phyloP scores from a whole-genome alignment of 2,329 filamentous ascomycete genomes.

The Colletotrichum lentis region DNA sequence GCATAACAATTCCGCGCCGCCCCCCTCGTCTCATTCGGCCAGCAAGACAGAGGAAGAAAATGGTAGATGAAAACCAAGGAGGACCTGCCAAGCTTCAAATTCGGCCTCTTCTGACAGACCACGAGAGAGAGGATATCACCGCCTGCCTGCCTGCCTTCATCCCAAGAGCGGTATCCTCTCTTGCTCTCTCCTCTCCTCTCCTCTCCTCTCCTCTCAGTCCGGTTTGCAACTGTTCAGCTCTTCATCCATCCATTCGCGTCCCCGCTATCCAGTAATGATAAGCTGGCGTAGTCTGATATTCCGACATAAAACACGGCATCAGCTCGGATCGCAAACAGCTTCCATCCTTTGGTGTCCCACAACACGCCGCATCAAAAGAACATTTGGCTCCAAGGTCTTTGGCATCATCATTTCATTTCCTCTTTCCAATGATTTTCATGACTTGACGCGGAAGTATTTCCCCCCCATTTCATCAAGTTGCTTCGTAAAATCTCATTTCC shows the following conservation, averaged over 20 bases:
- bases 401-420: slow-evolving; percentile 13
- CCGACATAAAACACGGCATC: not conserved
- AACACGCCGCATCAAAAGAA: not conserved
- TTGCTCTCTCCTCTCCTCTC: not conserved
- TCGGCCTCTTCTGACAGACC: too few relatives aligned
- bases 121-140: too few relatives aligned
- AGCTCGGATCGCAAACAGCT: not conserved
- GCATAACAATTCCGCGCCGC: not conserved
- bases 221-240: too few relatives aligned
- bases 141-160: too few relatives aligned
- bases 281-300: not conserved
- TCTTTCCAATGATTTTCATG: slow-evolving; percentile 2
- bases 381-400: not conserved
- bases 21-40: not conserved
- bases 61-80: not conserved
- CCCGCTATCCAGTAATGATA: not conserved
- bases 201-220: not conserved
- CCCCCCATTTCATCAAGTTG: not conserved
- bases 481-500: slow-evolving; percentile 12
- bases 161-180: too few relatives aligned
- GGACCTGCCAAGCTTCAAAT: not conserved
- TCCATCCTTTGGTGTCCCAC: slow-evolving; percentile 18
- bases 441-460: not conserved
- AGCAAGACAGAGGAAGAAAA: not conserved
- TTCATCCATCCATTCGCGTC: not conserved